Percentiles rank a stretch among this genome's conserved stretches.
Conservation (phyloP, 2,329 filamentous ascomycete species). For the Claviceps digitariae region DNA sequence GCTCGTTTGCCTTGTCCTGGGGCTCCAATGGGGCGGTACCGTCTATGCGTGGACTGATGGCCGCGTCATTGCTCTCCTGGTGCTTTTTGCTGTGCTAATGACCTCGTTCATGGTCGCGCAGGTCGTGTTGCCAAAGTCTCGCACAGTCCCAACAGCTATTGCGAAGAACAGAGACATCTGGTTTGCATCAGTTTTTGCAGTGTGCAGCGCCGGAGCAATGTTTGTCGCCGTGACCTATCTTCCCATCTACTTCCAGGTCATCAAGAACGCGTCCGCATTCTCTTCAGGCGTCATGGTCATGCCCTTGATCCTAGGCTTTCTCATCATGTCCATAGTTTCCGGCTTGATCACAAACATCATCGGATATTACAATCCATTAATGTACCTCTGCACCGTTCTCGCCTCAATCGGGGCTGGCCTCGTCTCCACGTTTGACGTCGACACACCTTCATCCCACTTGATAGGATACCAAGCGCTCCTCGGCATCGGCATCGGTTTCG, state of each 20-base stretch:
- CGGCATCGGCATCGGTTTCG: constrained; percentile 25
- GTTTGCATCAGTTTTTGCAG: constrained; percentile 21
- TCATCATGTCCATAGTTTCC: constrained; percentile 9
- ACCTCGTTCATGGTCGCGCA: constrained; percentile 25
- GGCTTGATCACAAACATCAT: background rate
- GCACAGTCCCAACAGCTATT: constrained; percentile 22
- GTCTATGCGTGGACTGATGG: constrained; percentile 17
- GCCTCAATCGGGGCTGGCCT: constrained; percentile 26
- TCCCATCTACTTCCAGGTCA: constrained; percentile 33
- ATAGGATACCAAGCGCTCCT: constrained; percentile 30
- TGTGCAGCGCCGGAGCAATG: constrained; percentile 24
- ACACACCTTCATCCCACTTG: constrained; percentile 24
- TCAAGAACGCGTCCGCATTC: constrained; percentile 27
- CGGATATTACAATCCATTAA: constrained; percentile 32
- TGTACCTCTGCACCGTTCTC: constrained; percentile 22
- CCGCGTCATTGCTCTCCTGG: constrained; percentile 16
- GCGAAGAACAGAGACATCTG: constrained; percentile 26
- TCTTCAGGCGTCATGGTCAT: constrained; percentile 28
- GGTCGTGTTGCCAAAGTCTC: constrained; percentile 15
- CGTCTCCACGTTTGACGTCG: constrained; percentile 25
- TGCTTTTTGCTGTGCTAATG: constrained; percentile 19
- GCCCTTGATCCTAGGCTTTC: constrained; percentile 22
- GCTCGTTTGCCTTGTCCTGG: constrained; percentile 32
- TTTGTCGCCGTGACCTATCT: constrained; percentile 24
- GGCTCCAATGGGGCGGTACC: constrained; percentile 34